These are phyloP conservation scores for Fremontodendron californicum DNA, from an alignment of 345 rosid species.

Conservation along the genomic window DNA sequence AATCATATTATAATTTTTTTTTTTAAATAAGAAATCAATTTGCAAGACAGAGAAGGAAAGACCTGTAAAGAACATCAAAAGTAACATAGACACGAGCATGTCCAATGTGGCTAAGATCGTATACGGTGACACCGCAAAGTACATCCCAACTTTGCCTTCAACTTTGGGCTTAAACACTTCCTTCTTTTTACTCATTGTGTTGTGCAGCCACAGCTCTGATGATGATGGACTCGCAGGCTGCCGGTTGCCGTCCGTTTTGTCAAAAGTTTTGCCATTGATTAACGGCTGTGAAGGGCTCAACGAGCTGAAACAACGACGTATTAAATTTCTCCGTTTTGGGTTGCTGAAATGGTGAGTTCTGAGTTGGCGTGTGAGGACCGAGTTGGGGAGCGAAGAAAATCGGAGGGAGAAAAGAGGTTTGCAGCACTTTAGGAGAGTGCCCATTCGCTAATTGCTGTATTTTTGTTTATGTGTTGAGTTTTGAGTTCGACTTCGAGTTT, in stretches of 20 bases:
- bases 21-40: neutral
- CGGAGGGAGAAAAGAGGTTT: slow-evolving; percentile 39
- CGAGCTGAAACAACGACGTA: slow-evolving; percentile 37
- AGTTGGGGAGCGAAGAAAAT: slow-evolving; percentile 28
- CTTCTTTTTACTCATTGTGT: slow-evolving; percentile 76
- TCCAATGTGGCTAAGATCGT: slow-evolving; percentile 92
- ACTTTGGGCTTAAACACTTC: slow-evolving; percentile 69
- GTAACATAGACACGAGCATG: slow-evolving; percentile 94
- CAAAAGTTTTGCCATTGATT: slow-evolving; percentile 6
- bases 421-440: slow-evolving; percentile 46
- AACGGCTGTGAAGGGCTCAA: slow-evolving; percentile 33
- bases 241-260: slow-evolving; percentile 8
- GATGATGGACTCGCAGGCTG: slow-evolving; percentile 13
- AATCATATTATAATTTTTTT: too few species aligned
- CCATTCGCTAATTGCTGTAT: slow-evolving; percentile 36
- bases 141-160: slow-evolving; percentile 90
- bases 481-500: neutral
- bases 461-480: neutral
- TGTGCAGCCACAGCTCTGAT: slow-evolving; percentile 70
- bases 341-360: slow-evolving; percentile 16
- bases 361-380: slow-evolving; percentile 22
- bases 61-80: slow-evolving; percentile 90
- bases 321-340: slow-evolving; percentile 22
- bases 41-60: neutral
- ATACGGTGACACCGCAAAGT: slow-evolving; percentile 94